A percentile compares a stretch with the other conserved stretches of the same genome.
phyloP scores from a whole-genome alignment of 352 stramenopile genomes.

The Globisporangium irregulare region DNA sequence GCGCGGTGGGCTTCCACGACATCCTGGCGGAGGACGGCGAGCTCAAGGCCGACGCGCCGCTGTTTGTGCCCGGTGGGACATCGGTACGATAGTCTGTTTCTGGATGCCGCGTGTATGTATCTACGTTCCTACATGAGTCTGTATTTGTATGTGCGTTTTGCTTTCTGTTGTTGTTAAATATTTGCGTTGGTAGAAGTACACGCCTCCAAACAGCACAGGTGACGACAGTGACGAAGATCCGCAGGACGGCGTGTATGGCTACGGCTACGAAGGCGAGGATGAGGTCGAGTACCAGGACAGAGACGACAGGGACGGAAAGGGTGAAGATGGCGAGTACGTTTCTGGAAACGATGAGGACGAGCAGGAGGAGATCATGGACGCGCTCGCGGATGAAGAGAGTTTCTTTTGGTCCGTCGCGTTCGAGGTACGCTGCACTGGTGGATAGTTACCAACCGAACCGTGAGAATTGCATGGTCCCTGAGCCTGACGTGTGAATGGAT shows the following conservation, averaged over 20 bases:
- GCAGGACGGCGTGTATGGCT: constrained; percentile 8
- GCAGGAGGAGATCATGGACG: constrained; percentile 20
- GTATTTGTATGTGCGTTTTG: background rate
- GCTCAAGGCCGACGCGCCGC: constrained; percentile 69
- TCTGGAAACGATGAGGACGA: constrained; percentile 7
- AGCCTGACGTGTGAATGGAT: background rate
- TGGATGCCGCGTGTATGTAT: background rate
- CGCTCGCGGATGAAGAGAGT: constrained; percentile 66
- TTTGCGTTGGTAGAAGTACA: constrained; percentile 10
- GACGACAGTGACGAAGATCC: constrained; percentile 11
- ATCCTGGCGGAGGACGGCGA: constrained; percentile 43
- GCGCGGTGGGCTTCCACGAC: constrained; percentile 24
- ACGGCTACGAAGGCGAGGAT: constrained; percentile 5
- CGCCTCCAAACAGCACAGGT: constrained; percentile 16
- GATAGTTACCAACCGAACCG: background rate
- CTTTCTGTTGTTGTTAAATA: too few species aligned
- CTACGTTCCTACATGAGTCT: background rate
- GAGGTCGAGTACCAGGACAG: background rate
- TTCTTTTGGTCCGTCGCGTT: constrained; percentile 88
- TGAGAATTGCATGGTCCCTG: background rate
- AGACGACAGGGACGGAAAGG: background rate
- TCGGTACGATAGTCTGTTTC: constrained; percentile 8
- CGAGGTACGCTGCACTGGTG: constrained; percentile 43
- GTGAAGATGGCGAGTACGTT: background rate
- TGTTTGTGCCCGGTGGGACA: constrained; percentile 52